Conservation (phyloP, 1,284 basidiomycete species). For the Athelia psychrophila region DNA sequence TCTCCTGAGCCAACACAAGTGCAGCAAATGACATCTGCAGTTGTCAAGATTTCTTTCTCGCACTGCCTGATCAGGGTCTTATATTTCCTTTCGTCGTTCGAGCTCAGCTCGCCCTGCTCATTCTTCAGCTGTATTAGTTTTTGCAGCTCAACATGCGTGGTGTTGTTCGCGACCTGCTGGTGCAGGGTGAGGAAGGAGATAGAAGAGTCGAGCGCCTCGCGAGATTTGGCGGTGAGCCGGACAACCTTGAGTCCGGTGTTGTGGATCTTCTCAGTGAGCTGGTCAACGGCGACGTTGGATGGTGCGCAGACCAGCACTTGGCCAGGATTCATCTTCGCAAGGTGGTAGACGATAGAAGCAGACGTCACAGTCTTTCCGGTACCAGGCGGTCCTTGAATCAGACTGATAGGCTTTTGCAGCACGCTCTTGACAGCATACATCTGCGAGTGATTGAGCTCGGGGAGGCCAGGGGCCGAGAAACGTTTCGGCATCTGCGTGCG, state of each 20-base stretch:
- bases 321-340: constrained; percentile 99
- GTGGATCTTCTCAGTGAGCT: constrained; percentile 98
- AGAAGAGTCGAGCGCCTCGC: constrained; percentile 94
- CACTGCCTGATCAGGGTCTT: constrained; percentile 93
- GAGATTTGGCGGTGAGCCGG: constrained; percentile 94
- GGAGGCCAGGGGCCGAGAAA: constrained; percentile 95
- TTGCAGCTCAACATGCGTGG: constrained; percentile 92
- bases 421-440: constrained; percentile 99
- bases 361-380: constrained; percentile 99
- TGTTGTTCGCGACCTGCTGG: constrained; percentile 96
- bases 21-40: constrained; percentile 97
- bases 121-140: constrained; percentile 98
- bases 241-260: constrained; percentile 96
- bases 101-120: constrained; percentile 95
- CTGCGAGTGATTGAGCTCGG: constrained; percentile 98
- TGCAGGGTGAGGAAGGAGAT: constrained; percentile 94
- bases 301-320: constrained; percentile 99
- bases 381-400: constrained; percentile 98
- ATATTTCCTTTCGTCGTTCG: constrained; percentile 96
- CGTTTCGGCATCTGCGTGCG: constrained; percentile 94
- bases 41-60: constrained; percentile 94
- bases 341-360: constrained; percentile 98
- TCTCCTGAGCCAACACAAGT: constrained; percentile 99
- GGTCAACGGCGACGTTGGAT: constrained; percentile 99
- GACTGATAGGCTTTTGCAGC: constrained; percentile 94